A percentile compares a stretch with the other conserved stretches of the same genome.
phyloP scores from a whole-genome alignment of 2,329 filamentous ascomycete species.

The Fusarium sambucinum region DNA sequence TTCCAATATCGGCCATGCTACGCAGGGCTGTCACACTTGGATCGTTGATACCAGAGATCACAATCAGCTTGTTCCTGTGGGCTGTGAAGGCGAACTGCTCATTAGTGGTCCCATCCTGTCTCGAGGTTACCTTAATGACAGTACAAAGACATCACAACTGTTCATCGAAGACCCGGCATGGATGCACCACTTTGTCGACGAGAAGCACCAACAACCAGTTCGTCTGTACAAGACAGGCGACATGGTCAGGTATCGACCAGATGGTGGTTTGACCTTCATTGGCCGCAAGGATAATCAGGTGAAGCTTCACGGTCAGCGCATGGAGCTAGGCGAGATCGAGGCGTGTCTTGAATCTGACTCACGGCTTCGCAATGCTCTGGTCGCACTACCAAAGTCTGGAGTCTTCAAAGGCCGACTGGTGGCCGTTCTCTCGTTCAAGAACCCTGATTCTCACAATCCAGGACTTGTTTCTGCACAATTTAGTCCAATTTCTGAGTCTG shows the following conservation, averaged over 20 bases:
- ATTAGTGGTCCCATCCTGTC: slow-evolving; percentile 36
- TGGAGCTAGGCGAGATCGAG: slow-evolving; percentile 59
- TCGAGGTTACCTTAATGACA: slow-evolving; percentile 26
- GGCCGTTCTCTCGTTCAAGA: slow-evolving; percentile 25
- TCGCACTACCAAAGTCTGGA: slow-evolving; percentile 52
- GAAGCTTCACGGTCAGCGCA: slow-evolving; percentile 60
- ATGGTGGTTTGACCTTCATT: slow-evolving; percentile 57
- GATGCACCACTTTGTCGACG: neutral
- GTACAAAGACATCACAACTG: neutral
- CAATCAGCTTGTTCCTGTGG: slow-evolving; percentile 28
- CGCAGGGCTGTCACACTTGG: slow-evolving; percentile 25
- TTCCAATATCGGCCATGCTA: slow-evolving; percentile 21
- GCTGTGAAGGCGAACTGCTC: slow-evolving; percentile 38
- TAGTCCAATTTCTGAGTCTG: neutral
- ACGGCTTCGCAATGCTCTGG: slow-evolving; percentile 62
- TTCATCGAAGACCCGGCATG: slow-evolving; percentile 18
- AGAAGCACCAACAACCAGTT: rapidly evolving
- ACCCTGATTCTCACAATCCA: neutral
- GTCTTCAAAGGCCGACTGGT: slow-evolving; percentile 30
- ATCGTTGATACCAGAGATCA: slow-evolving; percentile 39
- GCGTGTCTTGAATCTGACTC: slow-evolving; percentile 65
- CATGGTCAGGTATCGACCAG: slow-evolving; percentile 56
- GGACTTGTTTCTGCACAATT: neutral
- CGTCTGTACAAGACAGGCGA: slow-evolving; percentile 62
- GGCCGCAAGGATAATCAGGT: slow-evolving; percentile 61